Evolutionary conservation across 2,329 filamentous ascomycete species (phyloP), one percentile per base, ranked within the genome.

Genomic region (Fusarium neocosmosporiellum): DNA sequence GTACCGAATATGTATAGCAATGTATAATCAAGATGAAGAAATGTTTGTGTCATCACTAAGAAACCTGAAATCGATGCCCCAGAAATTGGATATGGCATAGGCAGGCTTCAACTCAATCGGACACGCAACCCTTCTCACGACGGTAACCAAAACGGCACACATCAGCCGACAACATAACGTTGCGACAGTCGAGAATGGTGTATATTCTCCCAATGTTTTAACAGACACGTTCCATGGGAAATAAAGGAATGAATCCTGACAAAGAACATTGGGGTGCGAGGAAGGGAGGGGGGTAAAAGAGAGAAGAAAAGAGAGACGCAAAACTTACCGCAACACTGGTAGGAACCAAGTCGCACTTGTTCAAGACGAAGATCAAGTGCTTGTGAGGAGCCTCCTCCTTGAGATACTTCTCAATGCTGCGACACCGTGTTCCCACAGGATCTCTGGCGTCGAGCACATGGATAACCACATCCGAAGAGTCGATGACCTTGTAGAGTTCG

Each of bases 11-110:
- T 70, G 8, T 59, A 54, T 55, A 55, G 63, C 53, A 59, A 41
- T n/a, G 16, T 27, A 43, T 11, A 33, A 13, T 24, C 10, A 54
- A 75, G 39, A 22, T 4, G 59, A 75, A 65, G 73, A 79, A 78
- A 84, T 88, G 86, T 99, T 89, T 96, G 95, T 93, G 92, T 93
- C 94, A 93, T 94, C 93, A 98, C 96, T 99, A 99, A 97, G 96
- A 98, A 93, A 88, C 89, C 89, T 90, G 90, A 93, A 91, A 95
- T 85, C 84, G 85, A 88, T 88, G 84, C 77, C 80, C 82, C 64
- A 57, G 63, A 43, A 70, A 71, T 63, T 66, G 66, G 72, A 81
- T 81, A 82, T 79, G 86, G 89, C 85, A 88, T 89, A 89, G 90
- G 89, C 89, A 91, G 90, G 87, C 87, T 93, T 98, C 96, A 98